phyloP scores from a whole-genome alignment of 176 grass and related monocot genomes.

The Dactylis glomerata region DNA sequence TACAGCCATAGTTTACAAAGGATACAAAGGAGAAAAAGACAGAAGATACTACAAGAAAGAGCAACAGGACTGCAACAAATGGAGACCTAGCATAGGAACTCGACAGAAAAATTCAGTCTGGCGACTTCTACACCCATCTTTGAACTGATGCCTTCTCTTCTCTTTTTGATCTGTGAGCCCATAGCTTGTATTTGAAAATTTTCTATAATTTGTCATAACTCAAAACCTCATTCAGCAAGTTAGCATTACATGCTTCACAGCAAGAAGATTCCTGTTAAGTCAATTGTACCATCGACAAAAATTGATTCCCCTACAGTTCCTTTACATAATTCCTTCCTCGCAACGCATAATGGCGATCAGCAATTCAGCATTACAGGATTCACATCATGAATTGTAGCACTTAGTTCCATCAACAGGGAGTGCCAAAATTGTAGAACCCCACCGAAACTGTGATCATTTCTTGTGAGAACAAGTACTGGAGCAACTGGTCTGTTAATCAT shows the following conservation, averaged over 20 bases:
- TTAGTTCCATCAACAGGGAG: background rate
- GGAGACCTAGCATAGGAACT: background rate
- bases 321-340: background rate
- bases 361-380: background rate
- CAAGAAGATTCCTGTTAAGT: no score
- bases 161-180: no score
- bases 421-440: background rate
- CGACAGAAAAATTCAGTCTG: background rate
- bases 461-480: conserved; percentile 66
- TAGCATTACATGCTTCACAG: no score
- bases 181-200: background rate
- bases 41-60: background rate
- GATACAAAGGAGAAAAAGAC: background rate
- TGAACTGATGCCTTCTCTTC: background rate
- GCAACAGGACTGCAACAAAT: background rate
- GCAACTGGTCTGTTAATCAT: conserved; percentile 64
- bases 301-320: background rate
- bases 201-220: background rate
- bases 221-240: background rate
- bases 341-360: background rate
- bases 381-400: background rate
- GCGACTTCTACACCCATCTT: background rate
- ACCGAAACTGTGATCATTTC: conserved; percentile 25
- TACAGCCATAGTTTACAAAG: background rate
- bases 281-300: background rate